Evolutionary conservation across 306 rosid genomes (phyloP).

Genomic region (Inga leiocalycina): DNA sequence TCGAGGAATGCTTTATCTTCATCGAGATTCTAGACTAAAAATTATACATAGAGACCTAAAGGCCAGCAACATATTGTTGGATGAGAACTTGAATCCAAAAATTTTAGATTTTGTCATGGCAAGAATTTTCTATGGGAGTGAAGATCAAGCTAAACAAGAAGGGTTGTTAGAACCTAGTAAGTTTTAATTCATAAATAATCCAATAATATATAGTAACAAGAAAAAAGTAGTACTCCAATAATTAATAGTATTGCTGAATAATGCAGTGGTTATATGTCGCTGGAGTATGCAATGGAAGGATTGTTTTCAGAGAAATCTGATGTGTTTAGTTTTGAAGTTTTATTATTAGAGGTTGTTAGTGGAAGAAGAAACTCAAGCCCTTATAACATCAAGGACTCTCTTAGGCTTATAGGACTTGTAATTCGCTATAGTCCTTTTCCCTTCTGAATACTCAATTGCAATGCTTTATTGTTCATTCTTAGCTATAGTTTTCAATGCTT

Average conservation of each 20-base stretch:
- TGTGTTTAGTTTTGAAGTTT: too few relatives aligned
- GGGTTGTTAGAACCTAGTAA: background rate
- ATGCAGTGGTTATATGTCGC: slow-evolving; percentile 41
- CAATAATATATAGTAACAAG: background rate
- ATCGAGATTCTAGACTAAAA: background rate
- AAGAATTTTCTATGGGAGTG: too few relatives aligned
- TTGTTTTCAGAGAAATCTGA: slow-evolving; percentile 28
- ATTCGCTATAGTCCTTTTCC: too few relatives aligned
- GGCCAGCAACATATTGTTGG: background rate
- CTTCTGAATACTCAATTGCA: too few relatives aligned
- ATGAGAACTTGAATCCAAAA: background rate
- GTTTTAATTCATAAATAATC: background rate
- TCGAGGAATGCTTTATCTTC: background rate
- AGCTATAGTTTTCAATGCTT: too few relatives aligned
- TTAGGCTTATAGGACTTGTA: too few relatives aligned
- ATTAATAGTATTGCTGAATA: background rate
- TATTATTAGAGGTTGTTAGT: too few relatives aligned
- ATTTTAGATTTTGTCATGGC: background rate
- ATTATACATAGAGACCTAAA: background rate
- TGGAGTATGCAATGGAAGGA: slow-evolving; percentile 42
- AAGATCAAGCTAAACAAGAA: too few relatives aligned
- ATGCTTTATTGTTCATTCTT: too few relatives aligned
- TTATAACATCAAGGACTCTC: too few relatives aligned
- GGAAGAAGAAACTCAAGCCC: too few relatives aligned
- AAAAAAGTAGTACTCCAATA: background rate